Evolutionary conservation across 768 basidiomycete species (phyloP).

Genomic region (Imleria badia): DNA sequence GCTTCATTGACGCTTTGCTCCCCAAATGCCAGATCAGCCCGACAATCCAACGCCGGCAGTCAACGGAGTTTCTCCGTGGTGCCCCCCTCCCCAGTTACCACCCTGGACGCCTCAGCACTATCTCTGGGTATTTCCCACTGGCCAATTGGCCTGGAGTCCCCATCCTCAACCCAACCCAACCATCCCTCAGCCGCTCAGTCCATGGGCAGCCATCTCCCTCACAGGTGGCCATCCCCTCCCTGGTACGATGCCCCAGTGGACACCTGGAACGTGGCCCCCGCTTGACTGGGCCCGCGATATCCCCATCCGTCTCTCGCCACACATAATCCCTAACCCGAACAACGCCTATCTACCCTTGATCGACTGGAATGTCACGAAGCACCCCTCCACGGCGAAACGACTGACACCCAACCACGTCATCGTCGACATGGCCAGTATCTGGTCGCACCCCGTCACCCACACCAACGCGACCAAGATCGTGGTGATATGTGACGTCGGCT

Average conservation of each 20-base stretch:
- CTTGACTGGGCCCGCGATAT: constrained; percentile 19
- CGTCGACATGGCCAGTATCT: constrained; percentile 19
- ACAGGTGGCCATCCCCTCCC: constrained; percentile 27
- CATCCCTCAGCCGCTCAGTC: constrained; percentile 4
- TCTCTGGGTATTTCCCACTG: constrained; percentile 26
- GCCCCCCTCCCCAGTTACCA: constrained; percentile 4
- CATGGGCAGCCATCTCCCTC: constrained; percentile 15
- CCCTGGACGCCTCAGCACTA: constrained; percentile 21
- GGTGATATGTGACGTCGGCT: constrained; percentile 24
- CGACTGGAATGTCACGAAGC: constrained; percentile 37
- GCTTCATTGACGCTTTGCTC: constrained; percentile 4
- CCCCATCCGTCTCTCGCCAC: constrained; percentile 27
- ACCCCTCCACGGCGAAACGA: constrained; percentile 32
- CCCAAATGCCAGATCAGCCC: constrained; percentile 6
- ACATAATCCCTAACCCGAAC: constrained; percentile 34
- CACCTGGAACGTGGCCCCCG: constrained; percentile 29
- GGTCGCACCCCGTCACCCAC: constrained; percentile 20
- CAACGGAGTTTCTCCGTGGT: constrained; percentile 1
- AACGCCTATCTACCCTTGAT: constrained; percentile 30
- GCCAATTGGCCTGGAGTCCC: constrained; percentile 28
- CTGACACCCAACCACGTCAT: constrained; percentile 29
- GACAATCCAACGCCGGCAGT: background rate
- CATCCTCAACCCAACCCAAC: constrained; percentile 17
- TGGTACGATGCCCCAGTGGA: constrained; percentile 26
- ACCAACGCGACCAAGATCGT: constrained; percentile 21